A percentile compares a stretch with the other conserved stretches of the same genome.
Conservation (phyloP, 345 rosid species). For the Draba incana region DNA sequence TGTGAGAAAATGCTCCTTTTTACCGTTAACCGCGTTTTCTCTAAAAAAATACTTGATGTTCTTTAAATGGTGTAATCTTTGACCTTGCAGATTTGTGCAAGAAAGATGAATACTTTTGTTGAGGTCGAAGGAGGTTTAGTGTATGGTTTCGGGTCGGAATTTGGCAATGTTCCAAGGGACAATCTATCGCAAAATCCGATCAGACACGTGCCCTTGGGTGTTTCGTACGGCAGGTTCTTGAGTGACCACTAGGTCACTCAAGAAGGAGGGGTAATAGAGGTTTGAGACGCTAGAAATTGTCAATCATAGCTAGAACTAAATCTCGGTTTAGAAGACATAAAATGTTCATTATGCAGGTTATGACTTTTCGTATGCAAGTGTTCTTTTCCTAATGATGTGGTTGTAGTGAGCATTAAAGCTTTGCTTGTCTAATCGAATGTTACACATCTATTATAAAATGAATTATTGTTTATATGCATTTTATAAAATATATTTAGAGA, state of each 20-base stretch:
- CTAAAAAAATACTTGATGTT: no score
- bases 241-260: no score
- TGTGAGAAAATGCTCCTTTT: no score
- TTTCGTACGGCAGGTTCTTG: constrained; percentile 58
- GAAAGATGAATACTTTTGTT: constrained; percentile 73
- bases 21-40: no score
- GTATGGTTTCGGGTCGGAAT: constrained; percentile 66
- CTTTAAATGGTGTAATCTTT: no score
- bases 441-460: no score
- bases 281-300: constrained; percentile 66
- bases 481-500: no score
- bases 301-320: constrained; percentile 50
- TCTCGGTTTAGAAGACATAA: not conserved
- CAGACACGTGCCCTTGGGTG: constrained; percentile 59
- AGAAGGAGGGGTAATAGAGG: constrained; percentile 58
- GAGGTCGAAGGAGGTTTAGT: constrained; percentile 63
- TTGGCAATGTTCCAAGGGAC: constrained; percentile 41
- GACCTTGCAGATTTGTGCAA: constrained; percentile 65
- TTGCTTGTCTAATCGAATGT: no score
- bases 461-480: no score
- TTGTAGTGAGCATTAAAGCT: not conserved
- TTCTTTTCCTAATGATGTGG: not conserved
- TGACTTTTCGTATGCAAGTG: not conserved
- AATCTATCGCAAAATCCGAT: constrained; percentile 34
- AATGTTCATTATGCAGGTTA: not conserved